These are phyloP conservation scores for Somion occarium DNA, from an alignment of 1,284 basidiomycete species.

Conservation along the genomic window DNA sequence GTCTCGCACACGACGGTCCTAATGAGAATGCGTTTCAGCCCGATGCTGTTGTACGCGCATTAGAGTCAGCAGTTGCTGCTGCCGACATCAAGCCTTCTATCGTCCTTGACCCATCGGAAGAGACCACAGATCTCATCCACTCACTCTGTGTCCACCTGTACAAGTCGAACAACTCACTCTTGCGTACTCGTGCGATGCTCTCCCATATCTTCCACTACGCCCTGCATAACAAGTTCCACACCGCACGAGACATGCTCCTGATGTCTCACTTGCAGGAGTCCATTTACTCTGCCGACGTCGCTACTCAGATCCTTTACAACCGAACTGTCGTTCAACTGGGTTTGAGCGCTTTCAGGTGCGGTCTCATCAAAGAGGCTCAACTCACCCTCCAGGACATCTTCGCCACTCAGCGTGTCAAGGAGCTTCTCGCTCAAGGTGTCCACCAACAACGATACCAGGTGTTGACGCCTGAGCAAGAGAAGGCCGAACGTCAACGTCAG, in stretches of 20 bases:
- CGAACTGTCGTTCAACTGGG: slow-evolving; percentile 97
- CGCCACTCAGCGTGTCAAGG: slow-evolving; percentile 93
- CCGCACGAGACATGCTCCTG: slow-evolving; percentile 95
- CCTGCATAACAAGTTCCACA: slow-evolving; percentile 94
- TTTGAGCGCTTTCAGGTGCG: slow-evolving; percentile 93
- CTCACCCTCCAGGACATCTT: slow-evolving; percentile 94
- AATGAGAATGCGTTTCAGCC: slow-evolving; percentile 49
- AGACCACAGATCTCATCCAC: slow-evolving; percentile 78
- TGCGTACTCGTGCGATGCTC: slow-evolving; percentile 95
- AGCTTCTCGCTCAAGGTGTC: slow-evolving; percentile 94
- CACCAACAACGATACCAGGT: slow-evolving; percentile 89
- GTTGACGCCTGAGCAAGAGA: slow-evolving; percentile 93
- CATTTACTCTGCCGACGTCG: slow-evolving; percentile 92
- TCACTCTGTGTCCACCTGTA: slow-evolving; percentile 91
- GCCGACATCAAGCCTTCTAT: slow-evolving; percentile 57
- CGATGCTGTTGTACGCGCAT: slow-evolving; percentile 87
- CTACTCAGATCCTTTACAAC: slow-evolving; percentile 98
- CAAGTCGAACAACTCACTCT: slow-evolving; percentile 84
- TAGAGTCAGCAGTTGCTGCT: slow-evolving; percentile 66
- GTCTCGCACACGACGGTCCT: slow-evolving; percentile 5
- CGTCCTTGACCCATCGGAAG: slow-evolving; percentile 48
- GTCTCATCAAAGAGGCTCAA: slow-evolving; percentile 93
- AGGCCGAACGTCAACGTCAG: slow-evolving; percentile 92
- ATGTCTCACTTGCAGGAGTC: slow-evolving; percentile 99
- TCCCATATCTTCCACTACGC: slow-evolving; percentile 98